Base-by-base conservation (phyloP, 1,139 yeast species). In the Tardiomyces blankii region DNA sequence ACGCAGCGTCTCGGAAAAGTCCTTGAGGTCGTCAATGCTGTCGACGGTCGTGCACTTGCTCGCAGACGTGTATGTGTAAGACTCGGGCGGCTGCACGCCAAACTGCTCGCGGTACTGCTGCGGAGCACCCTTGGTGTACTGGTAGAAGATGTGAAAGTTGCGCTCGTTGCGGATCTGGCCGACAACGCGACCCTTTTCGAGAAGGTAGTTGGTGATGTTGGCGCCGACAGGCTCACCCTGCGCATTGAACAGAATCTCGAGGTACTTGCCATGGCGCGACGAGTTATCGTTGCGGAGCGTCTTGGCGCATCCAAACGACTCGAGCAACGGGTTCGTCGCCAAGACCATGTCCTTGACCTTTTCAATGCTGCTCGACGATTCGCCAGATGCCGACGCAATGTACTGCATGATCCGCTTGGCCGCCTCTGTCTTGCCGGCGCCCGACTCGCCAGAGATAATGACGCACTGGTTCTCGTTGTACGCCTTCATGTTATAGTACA, bases 371-470 rank as follows among this genome's bases (percentile, higher is more conserved):
- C 80, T 71, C 11, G 76, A 61, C 2, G 74, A 65, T 25, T 73
- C 64, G 18, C 80, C 82, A 2, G 85, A 76, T 6, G 88, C 96
- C 40, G 91, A 81, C 41, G 98, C 96, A 57, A 93, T 85, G 63
- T 93, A 93, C 65, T 93, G 97, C 98, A 93, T 93, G 66, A 91
- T 91, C 61, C 94, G 82, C 68, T 91, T 91, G 39, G 98, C 98
- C 18, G 98, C 97, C 66, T 91, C 98, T 6, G 98, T 91, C 64
- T 91, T 91, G 44, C 99, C 99, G 2, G 99, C 98, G 51, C 99
- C 99, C 1, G 96, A 87, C 64, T 93, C 99, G 45, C 99, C 99
- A 5, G 96, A 87, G 55, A 93, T 93, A 58, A 93, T 93, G 39
- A 93, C 98, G 74, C 98, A 91, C 65, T 93, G 98, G 63, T 82